A percentile compares a stretch with the other conserved stretches of the same genome.
Evolutionary conservation across 2,329 filamentous ascomycete genomes (phyloP).

Genomic region (Daldinia eschscholtzii): DNA sequence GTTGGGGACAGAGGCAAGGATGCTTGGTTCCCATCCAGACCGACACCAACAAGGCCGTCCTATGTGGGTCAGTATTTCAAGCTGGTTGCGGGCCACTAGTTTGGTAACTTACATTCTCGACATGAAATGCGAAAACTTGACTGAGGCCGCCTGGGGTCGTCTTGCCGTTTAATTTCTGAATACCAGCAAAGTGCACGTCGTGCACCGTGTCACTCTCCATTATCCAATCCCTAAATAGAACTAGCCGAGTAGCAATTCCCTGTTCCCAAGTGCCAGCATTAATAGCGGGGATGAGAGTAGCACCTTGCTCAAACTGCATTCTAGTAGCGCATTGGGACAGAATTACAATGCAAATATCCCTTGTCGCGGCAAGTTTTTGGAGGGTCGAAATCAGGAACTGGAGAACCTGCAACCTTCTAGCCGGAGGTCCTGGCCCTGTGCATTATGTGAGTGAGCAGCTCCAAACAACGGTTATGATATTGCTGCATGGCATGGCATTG

Average conservation of each 20-base stretch:
- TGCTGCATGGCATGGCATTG: constrained; percentile 57
- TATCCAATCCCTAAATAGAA: constrained; percentile 83
- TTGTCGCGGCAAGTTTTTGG: constrained; percentile 79
- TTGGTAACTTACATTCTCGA: constrained; percentile 58
- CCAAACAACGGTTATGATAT: not conserved
- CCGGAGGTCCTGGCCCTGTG: constrained; percentile 52
- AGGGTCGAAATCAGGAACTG: constrained; percentile 77
- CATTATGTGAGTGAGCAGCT: constrained; percentile 17
- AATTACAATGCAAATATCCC: constrained; percentile 79
- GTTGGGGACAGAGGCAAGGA: constrained; percentile 53
- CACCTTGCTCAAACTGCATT: constrained; percentile 74
- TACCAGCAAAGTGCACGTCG: constrained; percentile 69
- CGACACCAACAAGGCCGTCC: constrained; percentile 59
- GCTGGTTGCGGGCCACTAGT: constrained; percentile 25
- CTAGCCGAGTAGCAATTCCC: constrained; percentile 78
- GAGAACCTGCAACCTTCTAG: constrained; percentile 64
- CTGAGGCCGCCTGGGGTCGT: constrained; percentile 56
- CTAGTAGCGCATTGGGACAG: constrained; percentile 87
- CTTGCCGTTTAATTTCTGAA: constrained; percentile 74
- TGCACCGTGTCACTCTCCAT: constrained; percentile 61
- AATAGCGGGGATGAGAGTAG: constrained; percentile 80
- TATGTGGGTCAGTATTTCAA: constrained; percentile 47
- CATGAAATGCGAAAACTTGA: constrained; percentile 62
- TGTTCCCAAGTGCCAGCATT: constrained; percentile 84
- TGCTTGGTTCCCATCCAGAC: constrained; percentile 57